These are phyloP conservation scores for Anisogramma anomala DNA, from an alignment of 2,329 filamentous ascomycete genomes.

Conservation along the genomic window DNA sequence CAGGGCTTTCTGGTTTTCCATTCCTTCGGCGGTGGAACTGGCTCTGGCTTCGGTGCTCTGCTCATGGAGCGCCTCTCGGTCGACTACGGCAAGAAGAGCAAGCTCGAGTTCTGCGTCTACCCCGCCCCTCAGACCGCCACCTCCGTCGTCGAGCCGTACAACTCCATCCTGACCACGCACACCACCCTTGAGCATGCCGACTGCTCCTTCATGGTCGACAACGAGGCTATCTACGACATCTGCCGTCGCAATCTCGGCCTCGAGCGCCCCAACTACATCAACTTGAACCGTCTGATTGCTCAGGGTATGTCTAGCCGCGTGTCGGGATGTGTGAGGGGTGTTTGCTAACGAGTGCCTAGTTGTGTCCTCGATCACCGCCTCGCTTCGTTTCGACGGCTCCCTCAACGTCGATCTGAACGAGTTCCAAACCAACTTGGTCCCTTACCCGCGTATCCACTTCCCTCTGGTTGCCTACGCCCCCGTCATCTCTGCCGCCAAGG, in stretches of 20 bases:
- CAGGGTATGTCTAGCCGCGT: slow-evolving; percentile 52
- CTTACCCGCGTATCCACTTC: slow-evolving; percentile 98
- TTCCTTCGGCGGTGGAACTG: slow-evolving; percentile 98
- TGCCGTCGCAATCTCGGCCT: slow-evolving; percentile 96
- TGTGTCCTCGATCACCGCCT: slow-evolving; percentile 96
- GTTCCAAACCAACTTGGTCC: slow-evolving; percentile 99
- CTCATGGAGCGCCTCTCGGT: slow-evolving; percentile 98
- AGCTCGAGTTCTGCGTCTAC: slow-evolving; percentile 99
- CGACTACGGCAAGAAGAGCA: slow-evolving; percentile 99
- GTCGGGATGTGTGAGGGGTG: neutral
- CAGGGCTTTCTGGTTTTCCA: slow-evolving; percentile 99
- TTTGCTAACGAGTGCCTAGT: slow-evolving; percentile 42
- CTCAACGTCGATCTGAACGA: slow-evolving; percentile 99
- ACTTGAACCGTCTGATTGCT: slow-evolving; percentile 96
- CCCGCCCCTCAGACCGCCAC: slow-evolving; percentile 94
- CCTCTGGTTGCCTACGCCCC: slow-evolving; percentile 93
- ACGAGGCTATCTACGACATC: slow-evolving; percentile 99
- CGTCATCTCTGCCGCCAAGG: slow-evolving; percentile 89
- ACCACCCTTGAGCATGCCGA: slow-evolving; percentile 98
- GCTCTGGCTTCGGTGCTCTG: slow-evolving; percentile 95
- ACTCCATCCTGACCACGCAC: slow-evolving; percentile 98
- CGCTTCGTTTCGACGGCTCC: slow-evolving; percentile 94
- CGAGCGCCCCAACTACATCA: slow-evolving; percentile 95
- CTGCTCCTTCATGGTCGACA: slow-evolving; percentile 99
- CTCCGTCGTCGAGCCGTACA: slow-evolving; percentile 98